Conservation (phyloP, 352 stramenopile genomes). For the Globisporangium polare region DNA sequence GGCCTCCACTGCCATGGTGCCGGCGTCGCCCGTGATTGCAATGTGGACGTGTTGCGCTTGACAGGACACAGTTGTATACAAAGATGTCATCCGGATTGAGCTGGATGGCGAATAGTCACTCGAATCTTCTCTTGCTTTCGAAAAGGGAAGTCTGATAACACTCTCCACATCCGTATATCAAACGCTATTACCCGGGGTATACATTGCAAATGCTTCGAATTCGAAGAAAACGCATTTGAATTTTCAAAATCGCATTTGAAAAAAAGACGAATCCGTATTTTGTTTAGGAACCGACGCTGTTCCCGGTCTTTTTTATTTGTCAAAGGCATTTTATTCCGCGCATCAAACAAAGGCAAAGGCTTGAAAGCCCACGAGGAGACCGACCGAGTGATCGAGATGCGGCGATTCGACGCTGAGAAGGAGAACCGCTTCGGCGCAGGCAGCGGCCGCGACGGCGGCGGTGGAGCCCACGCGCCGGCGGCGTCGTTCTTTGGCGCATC, state of each 20-base stretch:
- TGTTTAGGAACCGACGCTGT: neutral
- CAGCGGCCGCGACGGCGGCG: neutral
- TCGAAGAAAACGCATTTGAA: slow-evolving; percentile 26
- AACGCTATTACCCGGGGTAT: neutral
- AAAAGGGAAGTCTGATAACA: no score
- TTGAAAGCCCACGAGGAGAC: neutral
- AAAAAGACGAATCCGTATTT: slow-evolving; percentile 2
- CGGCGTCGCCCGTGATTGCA: neutral
- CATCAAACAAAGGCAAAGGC: neutral
- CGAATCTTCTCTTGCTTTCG: neutral
- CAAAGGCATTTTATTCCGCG: neutral
- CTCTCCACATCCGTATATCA: no score
- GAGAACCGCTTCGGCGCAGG: slow-evolving; percentile 40
- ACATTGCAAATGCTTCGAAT: neutral
- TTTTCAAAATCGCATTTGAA: slow-evolving; percentile 17
- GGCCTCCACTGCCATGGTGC: neutral
- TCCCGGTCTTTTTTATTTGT: neutral
- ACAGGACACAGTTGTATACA: no score
- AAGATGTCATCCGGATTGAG: no score
- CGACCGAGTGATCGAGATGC: slow-evolving; percentile 25
- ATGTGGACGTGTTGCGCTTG: neutral
- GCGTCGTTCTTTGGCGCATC: slow-evolving; percentile 17
- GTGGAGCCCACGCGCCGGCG: slow-evolving; percentile 10
- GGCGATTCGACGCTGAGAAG: slow-evolving; percentile 63
- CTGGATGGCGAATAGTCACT: no score